These are phyloP conservation scores for Calocybe gangraenosa DNA, from an alignment of 768 basidiomycete genomes.

Conservation along the genomic window DNA sequence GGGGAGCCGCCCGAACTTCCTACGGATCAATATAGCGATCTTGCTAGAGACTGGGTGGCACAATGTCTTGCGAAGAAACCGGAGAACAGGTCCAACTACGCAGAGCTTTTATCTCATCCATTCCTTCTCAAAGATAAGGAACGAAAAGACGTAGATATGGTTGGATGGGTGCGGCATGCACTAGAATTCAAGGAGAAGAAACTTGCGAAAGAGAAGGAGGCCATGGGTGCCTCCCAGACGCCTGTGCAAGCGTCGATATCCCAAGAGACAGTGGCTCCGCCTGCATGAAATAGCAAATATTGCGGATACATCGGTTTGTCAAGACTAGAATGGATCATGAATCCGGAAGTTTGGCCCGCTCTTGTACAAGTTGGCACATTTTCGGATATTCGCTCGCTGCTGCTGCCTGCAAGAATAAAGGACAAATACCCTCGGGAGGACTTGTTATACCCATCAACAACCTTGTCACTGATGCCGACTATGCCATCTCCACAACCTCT, in stretches of 20 bases:
- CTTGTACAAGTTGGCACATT: no score
- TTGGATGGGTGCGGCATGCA: conserved; percentile 69
- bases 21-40: conserved; percentile 55
- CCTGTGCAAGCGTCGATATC: not conserved
- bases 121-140: conserved; percentile 63
- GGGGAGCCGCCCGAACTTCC: conserved; percentile 90
- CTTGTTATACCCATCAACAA: no score
- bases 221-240: not conserved
- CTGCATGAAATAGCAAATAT: not conserved
- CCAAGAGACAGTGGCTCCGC: not conserved
- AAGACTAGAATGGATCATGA: no score
- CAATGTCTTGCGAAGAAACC: conserved; percentile 81
- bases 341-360: no score
- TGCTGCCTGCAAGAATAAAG: no score
- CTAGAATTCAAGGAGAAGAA: conserved; percentile 22
- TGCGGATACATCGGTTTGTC: not conserved
- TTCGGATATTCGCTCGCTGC: no score
- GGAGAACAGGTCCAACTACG: conserved; percentile 74
- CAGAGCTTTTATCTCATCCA: conserved; percentile 76
- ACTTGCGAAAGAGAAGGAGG: conserved; percentile 11
- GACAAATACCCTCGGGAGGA: no score
- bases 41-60: conserved; percentile 80
- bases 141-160: conserved; percentile 72
- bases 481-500: no score
- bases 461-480: no score